These are phyloP conservation scores for Coemansia nantahalensis DNA, from an alignment of 192 early-diverging fungal species.

Conservation along the genomic window DNA sequence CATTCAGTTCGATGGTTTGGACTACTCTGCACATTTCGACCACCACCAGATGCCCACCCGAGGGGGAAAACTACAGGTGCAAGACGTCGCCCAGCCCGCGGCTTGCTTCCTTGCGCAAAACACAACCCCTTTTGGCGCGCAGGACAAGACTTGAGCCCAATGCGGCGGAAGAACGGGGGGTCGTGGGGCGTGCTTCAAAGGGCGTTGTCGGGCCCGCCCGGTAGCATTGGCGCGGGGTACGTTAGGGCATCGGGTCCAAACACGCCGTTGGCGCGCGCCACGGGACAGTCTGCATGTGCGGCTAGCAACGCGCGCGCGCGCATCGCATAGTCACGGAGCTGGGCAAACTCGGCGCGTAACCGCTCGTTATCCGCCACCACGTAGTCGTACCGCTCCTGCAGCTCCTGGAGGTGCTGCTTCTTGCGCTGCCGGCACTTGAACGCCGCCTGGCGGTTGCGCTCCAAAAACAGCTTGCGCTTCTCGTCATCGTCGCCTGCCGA, in stretches of 20 bases:
- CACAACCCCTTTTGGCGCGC: no score
- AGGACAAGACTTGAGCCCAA: no score
- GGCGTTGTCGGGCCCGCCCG: no score
- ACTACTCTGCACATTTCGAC: no score
- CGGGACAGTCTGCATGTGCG: constrained; percentile 74
- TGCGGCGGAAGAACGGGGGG: no score
- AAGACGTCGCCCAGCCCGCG: no score
- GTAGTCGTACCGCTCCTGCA: constrained; percentile 60
- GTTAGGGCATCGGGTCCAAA: constrained; percentile 52
- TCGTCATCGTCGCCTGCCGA: constrained; percentile 50
- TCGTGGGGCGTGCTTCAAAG: no score
- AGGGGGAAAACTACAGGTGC: no score
- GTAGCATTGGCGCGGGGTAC: no score
- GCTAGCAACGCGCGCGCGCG: constrained; percentile 73
- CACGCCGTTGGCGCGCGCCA: constrained; percentile 67
- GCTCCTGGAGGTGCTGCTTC: constrained; percentile 81
- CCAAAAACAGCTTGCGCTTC: constrained; percentile 81
- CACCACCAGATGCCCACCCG: no score
- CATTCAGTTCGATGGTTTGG: no score
- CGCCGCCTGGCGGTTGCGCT: constrained; percentile 85
- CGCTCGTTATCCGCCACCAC: constrained; percentile 44
- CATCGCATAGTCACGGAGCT: constrained; percentile 69
- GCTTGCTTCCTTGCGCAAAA: no score
- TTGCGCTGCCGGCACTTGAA: constrained; percentile 92
- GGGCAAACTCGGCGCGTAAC: constrained; percentile 26